These are phyloP conservation scores for Quercus dentata DNA, from an alignment of 306 rosid genomes.

Conservation along the genomic window DNA sequence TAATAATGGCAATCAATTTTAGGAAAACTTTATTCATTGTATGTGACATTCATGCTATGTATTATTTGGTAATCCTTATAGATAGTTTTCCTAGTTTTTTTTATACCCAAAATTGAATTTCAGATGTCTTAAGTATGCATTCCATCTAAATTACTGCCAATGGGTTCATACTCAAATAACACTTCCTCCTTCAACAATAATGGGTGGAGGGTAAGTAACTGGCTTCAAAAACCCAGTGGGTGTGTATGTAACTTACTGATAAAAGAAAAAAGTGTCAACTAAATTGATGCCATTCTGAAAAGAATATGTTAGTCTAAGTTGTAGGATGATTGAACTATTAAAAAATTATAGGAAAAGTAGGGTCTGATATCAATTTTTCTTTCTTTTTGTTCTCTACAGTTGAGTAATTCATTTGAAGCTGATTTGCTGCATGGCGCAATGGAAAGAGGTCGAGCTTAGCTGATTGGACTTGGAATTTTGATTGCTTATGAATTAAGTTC, in stretches of 20 bases:
- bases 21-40: too few relatives aligned
- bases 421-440: conserved; percentile 13
- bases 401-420: conserved; percentile 29
- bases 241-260: too few relatives aligned
- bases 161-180: too few relatives aligned
- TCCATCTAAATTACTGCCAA: too few relatives aligned
- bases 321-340: background rate
- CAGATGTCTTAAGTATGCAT: too few relatives aligned
- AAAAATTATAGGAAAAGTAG: background rate
- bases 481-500: conserved; percentile 41
- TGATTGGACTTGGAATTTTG: conserved; percentile 24
- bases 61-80: too few relatives aligned
- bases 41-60: too few relatives aligned
- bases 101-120: background rate
- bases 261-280: background rate
- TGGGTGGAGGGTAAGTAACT: too few relatives aligned
- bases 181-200: too few relatives aligned
- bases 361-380: conserved; percentile 14
- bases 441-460: conserved; percentile 25
- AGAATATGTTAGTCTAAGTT: background rate
- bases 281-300: background rate
- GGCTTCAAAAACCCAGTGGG: too few relatives aligned
- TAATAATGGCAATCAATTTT: too few relatives aligned
- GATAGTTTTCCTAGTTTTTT: background rate
- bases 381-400: conserved; percentile 41